phyloP scores from a whole-genome alignment of 169 alveolate genomes.

The Eimeria necatrix region DNA sequence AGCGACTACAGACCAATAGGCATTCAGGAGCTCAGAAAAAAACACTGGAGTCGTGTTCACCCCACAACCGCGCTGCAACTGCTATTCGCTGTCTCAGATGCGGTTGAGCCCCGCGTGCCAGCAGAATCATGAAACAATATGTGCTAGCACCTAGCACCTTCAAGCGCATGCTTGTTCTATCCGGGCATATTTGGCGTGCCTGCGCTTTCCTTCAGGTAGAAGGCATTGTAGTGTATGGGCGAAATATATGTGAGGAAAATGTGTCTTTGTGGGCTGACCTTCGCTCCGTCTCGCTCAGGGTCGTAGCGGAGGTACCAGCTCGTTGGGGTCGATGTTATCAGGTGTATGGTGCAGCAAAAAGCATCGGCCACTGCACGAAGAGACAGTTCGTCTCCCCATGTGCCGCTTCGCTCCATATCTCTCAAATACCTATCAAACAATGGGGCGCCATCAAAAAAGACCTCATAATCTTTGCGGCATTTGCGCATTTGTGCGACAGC shows the following conservation, averaged over 20 bases:
- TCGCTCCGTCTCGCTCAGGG: constrained; percentile 38
- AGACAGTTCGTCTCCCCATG: constrained; percentile 88
- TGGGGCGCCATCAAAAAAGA: constrained; percentile 80
- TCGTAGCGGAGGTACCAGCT: constrained; percentile 86
- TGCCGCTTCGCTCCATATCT: constrained; percentile 83
- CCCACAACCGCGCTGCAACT: too few relatives aligned
- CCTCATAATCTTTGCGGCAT: constrained; percentile 80
- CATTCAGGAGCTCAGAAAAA: too few relatives aligned
- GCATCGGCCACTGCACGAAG: constrained; percentile 87
- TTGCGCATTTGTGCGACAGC: constrained; percentile 83
- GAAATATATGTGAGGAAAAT: constrained; percentile 86
- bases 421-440: constrained; percentile 76
- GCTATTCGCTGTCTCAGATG: too few relatives aligned
- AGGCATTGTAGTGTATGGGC: constrained; percentile 85
- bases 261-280: constrained; percentile 73
- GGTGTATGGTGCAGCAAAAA: constrained; percentile 85
- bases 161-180: too few relatives aligned
- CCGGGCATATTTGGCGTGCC: too few relatives aligned
- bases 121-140: too few relatives aligned
- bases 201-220: constrained; percentile 32
- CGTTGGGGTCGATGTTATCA: constrained; percentile 84
- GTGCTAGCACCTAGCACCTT: too few relatives aligned
- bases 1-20: too few relatives aligned
- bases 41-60: too few relatives aligned
- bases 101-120: too few relatives aligned